Conservation (phyloP, 306 rosid genomes). For the Hippophae rhamnoides region DNA sequence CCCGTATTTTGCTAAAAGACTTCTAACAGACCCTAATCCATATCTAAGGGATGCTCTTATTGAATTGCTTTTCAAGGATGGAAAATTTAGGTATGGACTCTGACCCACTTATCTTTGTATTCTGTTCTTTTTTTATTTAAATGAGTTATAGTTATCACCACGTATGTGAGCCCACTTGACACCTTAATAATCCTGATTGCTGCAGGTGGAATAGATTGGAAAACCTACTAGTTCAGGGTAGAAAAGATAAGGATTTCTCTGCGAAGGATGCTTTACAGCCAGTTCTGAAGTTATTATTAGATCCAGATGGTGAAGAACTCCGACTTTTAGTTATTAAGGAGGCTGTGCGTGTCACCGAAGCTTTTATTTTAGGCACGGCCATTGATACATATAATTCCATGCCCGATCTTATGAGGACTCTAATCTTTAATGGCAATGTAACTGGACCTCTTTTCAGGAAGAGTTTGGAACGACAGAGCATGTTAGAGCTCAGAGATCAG, state of each 20-base stretch:
- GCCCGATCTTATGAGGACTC: slow-evolving; percentile 54
- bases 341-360: slow-evolving; percentile 76
- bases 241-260: slow-evolving; percentile 77
- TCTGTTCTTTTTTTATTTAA: slow-evolving; percentile 2
- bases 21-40: slow-evolving; percentile 92
- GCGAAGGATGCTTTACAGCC: slow-evolving; percentile 89
- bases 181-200: slow-evolving; percentile 22
- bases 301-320: slow-evolving; percentile 69
- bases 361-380: slow-evolving; percentile 54
- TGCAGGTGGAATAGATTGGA: slow-evolving; percentile 94
- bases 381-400: slow-evolving; percentile 46
- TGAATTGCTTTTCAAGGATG: slow-evolving; percentile 86
- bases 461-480: slow-evolving; percentile 47
- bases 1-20: slow-evolving; percentile 96
- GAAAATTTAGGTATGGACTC: slow-evolving; percentile 63
- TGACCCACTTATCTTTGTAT: slow-evolving; percentile 8
- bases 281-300: slow-evolving; percentile 70
- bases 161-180: slow-evolving; percentile 19
- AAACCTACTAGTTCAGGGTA: slow-evolving; percentile 76
- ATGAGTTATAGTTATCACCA: slow-evolving; percentile 18
- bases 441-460: slow-evolving; percentile 53
- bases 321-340: slow-evolving; percentile 71
- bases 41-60: slow-evolving; percentile 93
- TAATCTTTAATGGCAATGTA: slow-evolving; percentile 47
- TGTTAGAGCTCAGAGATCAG: slow-evolving; percentile 68